phyloP scores from a whole-genome alignment of 306 rosid genomes.

The Ormosia emarginata region DNA sequence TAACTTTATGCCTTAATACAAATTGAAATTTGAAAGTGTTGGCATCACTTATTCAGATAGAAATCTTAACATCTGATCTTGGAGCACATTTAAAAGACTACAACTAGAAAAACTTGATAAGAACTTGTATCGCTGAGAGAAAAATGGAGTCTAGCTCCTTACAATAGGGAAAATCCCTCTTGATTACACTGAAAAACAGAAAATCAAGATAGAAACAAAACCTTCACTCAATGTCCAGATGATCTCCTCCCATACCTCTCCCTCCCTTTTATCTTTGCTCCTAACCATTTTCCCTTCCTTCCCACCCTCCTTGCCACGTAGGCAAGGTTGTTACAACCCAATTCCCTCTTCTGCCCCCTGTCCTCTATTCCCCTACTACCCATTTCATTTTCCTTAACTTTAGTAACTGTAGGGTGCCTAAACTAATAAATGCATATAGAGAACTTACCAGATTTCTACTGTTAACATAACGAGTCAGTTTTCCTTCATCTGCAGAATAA shows the following conservation, averaged over 20 bases:
- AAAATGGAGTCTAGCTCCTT: background rate
- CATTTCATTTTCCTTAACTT: background rate
- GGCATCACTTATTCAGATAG: conserved; percentile 4
- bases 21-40: conserved; percentile 14
- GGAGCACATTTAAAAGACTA: conserved; percentile 3
- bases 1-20: conserved; percentile 11
- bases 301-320: background rate
- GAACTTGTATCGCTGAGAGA: background rate
- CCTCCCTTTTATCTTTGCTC: background rate
- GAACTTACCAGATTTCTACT: conserved; percentile 48
- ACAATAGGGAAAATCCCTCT: background rate
- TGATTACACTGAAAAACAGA: background rate
- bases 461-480: conserved; percentile 55
- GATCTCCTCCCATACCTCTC: background rate
- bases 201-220: background rate
- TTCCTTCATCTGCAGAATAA: conserved; percentile 67
- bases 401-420: background rate
- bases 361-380: background rate
- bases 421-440: conserved; percentile 5
- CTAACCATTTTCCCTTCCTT: background rate
- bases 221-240: background rate
- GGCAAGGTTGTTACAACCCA: background rate
- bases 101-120: background rate
- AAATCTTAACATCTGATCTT: background rate
- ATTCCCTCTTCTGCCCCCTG: background rate